Evolutionary conservation across 495 filamentous ascomycete genomes (phyloP).

Genomic region (Hypoxylon cercidicola): DNA sequence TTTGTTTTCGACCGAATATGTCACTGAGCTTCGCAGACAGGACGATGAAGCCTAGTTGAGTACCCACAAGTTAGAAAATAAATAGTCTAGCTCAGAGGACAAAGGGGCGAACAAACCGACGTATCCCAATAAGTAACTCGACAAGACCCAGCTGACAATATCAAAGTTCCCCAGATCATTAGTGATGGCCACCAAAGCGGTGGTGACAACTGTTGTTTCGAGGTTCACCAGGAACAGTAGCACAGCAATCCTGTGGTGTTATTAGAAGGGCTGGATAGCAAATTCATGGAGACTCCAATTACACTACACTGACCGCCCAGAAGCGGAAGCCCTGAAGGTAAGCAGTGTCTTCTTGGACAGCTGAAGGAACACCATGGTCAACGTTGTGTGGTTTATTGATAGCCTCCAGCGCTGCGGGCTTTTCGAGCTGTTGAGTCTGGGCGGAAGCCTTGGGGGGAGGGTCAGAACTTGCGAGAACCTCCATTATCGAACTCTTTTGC

Average conservation of each 20-base stretch:
- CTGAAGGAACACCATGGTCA: too few species aligned
- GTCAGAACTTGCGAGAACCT: too few species aligned
- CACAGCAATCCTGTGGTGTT: constrained; percentile 35
- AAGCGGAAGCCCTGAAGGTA: too few species aligned
- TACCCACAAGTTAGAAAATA: neutral
- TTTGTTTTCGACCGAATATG: constrained; percentile 51
- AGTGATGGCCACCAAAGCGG: constrained; percentile 26
- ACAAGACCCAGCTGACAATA: constrained; percentile 41
- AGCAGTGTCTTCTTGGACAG: too few species aligned
- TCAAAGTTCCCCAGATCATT: constrained; percentile 26
- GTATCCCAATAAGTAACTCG: constrained; percentile 45
- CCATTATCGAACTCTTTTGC: too few species aligned
- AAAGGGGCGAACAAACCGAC: constrained; percentile 22
- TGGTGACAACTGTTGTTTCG: constrained; percentile 29
- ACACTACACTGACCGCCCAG: too few species aligned
- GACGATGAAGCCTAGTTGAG: constrained; percentile 27
- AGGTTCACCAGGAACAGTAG: constrained; percentile 27
- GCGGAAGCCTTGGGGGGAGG: too few species aligned
- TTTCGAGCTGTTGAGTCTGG: too few species aligned
- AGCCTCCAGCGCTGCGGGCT: too few species aligned
- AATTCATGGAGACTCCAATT: too few species aligned
- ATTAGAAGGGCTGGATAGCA: too few species aligned
- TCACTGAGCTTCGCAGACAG: constrained; percentile 57
- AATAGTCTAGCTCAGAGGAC: neutral
- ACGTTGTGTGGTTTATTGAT: too few species aligned